Evolutionary conservation across 2,329 filamentous ascomycete species (phyloP).

Genomic region (Elsinoe arachidis): DNA sequence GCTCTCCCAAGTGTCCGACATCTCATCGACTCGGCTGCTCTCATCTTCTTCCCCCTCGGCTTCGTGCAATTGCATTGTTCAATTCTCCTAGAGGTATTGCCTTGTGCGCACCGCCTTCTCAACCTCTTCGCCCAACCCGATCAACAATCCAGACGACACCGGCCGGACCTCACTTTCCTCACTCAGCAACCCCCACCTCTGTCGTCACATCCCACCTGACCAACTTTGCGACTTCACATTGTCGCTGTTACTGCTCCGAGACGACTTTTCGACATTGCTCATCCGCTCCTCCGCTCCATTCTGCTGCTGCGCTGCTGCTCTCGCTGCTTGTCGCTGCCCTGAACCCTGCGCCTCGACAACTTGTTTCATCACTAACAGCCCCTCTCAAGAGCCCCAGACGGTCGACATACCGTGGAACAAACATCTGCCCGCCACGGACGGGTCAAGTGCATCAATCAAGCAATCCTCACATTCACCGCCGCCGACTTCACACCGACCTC

Average conservation of each 20-base stretch:
- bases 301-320: not conserved
- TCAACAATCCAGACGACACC: slow-evolving; percentile 8
- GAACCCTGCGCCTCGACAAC: not conserved
- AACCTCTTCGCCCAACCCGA: not conserved
- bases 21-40: not conserved
- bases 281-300: not conserved
- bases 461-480: not conserved
- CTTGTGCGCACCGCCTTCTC: not conserved
- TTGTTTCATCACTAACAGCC: slow-evolving; percentile 9
- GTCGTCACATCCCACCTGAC: slow-evolving; percentile 5
- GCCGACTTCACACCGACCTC: slow-evolving; percentile 1
- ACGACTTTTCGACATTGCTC: not conserved
- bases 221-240: not conserved
- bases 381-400: not conserved
- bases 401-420: not conserved
- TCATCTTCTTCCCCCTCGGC: not conserved
- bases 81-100: not conserved
- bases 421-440: not conserved
- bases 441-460: not conserved
- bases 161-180: slow-evolving; percentile 6
- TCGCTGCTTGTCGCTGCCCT: not conserved
- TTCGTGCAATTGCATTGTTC: slow-evolving; percentile 8
- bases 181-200: slow-evolving; percentile 6
- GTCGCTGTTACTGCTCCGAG: not conserved
- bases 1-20: not conserved